Conservation (phyloP, 495 filamentous ascomycete genomes). For the Collariella sp. region DNA sequence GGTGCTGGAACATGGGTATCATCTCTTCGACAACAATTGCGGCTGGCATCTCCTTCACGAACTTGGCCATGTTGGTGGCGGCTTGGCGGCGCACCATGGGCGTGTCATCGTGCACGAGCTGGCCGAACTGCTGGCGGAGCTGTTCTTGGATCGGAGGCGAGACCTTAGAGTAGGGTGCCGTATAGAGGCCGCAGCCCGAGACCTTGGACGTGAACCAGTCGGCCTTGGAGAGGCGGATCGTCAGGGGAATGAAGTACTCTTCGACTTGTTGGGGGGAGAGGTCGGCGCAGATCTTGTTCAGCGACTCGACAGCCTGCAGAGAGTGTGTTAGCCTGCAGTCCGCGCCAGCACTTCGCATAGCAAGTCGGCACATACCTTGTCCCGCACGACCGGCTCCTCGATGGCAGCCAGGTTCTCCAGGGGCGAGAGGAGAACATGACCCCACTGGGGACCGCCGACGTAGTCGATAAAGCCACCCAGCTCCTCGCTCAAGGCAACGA, state of each 20-base stretch:
- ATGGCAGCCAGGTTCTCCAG: conserved; percentile 97
- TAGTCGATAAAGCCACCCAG: conserved; percentile 95
- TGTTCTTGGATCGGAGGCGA: conserved; percentile 74
- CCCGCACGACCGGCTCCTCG: conserved; percentile 92
- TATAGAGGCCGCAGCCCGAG: conserved; percentile 91
- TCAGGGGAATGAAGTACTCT: conserved; percentile 90
- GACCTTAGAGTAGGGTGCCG: conserved; percentile 82
- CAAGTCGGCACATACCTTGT: conserved; percentile 59
- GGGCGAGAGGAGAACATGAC: conserved; percentile 92
- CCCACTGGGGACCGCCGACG: conserved; percentile 86
- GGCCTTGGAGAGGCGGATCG: conserved; percentile 90
- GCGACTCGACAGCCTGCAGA: conserved; percentile 84
- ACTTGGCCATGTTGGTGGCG: conserved; percentile 92
- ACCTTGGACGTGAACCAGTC: conserved; percentile 99
- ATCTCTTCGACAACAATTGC: conserved; percentile 92
- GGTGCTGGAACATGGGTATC: conserved; percentile 97
- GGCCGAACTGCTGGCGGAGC: conserved; percentile 80
- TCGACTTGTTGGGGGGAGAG: conserved; percentile 87
- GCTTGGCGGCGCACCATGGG: conserved; percentile 97
- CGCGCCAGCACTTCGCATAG: not conserved
- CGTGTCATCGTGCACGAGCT: conserved; percentile 93
- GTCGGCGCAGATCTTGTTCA: conserved; percentile 96
- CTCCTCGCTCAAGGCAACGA: conserved; percentile 94
- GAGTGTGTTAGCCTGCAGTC: conserved; percentile 13
- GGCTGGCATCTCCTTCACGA: conserved; percentile 90